A percentile compares a stretch with the other conserved stretches of the same genome.
Evolutionary conservation across 1,284 basidiomycete genomes (phyloP).

Genomic region (Trichosporon faecale): DNA sequence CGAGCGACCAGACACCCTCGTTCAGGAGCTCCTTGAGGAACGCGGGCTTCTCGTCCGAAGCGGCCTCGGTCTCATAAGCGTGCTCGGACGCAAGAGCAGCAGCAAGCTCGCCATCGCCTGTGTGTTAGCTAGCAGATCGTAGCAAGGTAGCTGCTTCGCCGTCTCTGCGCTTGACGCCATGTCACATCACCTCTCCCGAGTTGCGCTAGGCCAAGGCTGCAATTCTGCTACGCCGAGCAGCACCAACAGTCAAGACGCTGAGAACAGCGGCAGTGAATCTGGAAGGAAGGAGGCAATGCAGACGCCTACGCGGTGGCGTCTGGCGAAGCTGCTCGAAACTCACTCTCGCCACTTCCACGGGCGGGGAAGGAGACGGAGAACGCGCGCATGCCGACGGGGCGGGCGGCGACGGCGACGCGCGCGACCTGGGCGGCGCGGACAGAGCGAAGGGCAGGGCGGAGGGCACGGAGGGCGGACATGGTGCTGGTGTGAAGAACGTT

Average conservation of each 20-base stretch:
- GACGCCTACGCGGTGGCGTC: not conserved
- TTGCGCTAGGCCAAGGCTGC: too few relatives aligned
- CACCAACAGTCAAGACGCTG: too few relatives aligned
- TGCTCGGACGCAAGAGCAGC: conserved; percentile 79
- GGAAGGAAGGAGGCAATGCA: not conserved
- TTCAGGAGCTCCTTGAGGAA: conserved; percentile 74
- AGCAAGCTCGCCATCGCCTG: conserved; percentile 70
- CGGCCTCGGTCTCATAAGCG: conserved; percentile 71
- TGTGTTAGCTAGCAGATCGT: not conserved
- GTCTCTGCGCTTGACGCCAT: too few relatives aligned
- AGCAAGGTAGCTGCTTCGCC: not conserved
- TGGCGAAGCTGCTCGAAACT: conserved; percentile 20
- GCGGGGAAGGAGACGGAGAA: conserved; percentile 39
- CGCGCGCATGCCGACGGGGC: conserved; percentile 23
- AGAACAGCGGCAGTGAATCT: not conserved
- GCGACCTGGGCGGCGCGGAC: conserved; percentile 17
- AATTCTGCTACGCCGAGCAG: too few relatives aligned
- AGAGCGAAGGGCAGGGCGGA: conserved; percentile 35
- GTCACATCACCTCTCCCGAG: too few relatives aligned
- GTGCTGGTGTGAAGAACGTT: not conserved
- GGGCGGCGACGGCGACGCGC: conserved; percentile 18
- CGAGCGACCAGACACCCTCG: conserved; percentile 77
- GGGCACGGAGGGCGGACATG: conserved; percentile 27
- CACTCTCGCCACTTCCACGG: conserved; percentile 46
- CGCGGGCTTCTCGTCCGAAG: conserved; percentile 62